phyloP scores from a whole-genome alignment of 371 early-diverging fungal species.

The Mortierella sp. region DNA sequence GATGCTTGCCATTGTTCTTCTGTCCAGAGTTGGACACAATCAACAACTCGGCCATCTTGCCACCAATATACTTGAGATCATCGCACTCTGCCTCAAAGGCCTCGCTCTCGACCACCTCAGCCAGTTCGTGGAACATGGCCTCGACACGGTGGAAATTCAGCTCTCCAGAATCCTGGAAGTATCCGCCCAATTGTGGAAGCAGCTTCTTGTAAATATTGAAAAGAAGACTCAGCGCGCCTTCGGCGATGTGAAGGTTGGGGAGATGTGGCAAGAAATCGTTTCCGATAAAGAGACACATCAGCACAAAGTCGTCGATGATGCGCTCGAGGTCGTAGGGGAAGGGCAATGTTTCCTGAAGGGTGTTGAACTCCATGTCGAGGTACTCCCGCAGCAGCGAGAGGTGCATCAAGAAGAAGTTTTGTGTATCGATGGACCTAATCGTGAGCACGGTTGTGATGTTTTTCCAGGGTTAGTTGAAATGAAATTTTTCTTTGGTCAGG shows the following conservation, averaged over 20 bases:
- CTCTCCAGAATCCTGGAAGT: constrained; percentile 88
- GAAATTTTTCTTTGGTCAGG: neutral
- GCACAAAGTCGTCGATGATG: constrained; percentile 97
- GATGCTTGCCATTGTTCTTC: constrained; percentile 60
- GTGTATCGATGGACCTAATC: constrained; percentile 64
- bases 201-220: constrained; percentile 88
- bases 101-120: constrained; percentile 73
- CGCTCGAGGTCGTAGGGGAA: constrained; percentile 90
- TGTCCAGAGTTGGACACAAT: constrained; percentile 32
- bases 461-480: neutral
- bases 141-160: constrained; percentile 78
- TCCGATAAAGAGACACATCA: constrained; percentile 96
- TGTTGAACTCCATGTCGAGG: constrained; percentile 88
- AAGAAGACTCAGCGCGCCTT: constrained; percentile 91
- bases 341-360: constrained; percentile 62
- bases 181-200: constrained; percentile 80
- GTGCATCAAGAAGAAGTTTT: constrained; percentile 87
- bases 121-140: constrained; percentile 72
- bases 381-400: constrained; percentile 94
- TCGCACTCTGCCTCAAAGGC: constrained; percentile 74
- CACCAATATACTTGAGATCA: constrained; percentile 72
- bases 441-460: neutral
- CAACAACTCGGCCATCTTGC: constrained; percentile 62
- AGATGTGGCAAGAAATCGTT: constrained; percentile 99
- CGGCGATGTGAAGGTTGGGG: constrained; percentile 95